These are phyloP conservation scores for Pistacia integerrima DNA, from an alignment of 345 rosid genomes.

Conservation along the genomic window DNA sequence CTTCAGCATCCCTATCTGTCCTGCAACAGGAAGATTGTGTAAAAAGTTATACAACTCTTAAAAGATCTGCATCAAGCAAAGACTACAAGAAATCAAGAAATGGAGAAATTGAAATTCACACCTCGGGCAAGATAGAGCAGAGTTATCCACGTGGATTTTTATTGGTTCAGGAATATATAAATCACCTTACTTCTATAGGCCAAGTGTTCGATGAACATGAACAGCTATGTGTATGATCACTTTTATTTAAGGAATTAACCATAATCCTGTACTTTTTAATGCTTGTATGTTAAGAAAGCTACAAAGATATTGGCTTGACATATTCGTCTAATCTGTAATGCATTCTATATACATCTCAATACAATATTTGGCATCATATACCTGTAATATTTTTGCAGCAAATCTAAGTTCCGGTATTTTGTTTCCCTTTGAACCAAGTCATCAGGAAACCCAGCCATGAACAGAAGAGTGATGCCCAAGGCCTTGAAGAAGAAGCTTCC, in stretches of 20 bases:
- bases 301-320: slow-evolving; percentile 1
- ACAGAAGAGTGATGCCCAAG: slow-evolving; percentile 56
- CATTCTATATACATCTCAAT: neutral
- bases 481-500: slow-evolving; percentile 78
- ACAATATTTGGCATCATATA: slow-evolving; percentile 2
- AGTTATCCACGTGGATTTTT: neutral
- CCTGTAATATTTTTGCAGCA: slow-evolving; percentile 65
- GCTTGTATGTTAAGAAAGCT: neutral
- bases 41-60: neutral
- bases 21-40: slow-evolving; percentile 33
- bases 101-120: neutral
- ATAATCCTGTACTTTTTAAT: neutral
- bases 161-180: neutral
- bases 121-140: neutral
- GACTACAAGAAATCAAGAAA: neutral
- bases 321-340: neutral
- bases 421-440: slow-evolving; percentile 55
- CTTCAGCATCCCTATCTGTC: slow-evolving; percentile 52
- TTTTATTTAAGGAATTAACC: neutral
- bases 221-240: neutral
- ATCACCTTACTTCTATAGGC: neutral
- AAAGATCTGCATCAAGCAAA: neutral
- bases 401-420: slow-evolving; percentile 45
- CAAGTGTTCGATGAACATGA: neutral
- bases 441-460: slow-evolving; percentile 67